phyloP scores from a whole-genome alignment of 768 basidiomycete genomes.

The Amanita subjunquillea region DNA sequence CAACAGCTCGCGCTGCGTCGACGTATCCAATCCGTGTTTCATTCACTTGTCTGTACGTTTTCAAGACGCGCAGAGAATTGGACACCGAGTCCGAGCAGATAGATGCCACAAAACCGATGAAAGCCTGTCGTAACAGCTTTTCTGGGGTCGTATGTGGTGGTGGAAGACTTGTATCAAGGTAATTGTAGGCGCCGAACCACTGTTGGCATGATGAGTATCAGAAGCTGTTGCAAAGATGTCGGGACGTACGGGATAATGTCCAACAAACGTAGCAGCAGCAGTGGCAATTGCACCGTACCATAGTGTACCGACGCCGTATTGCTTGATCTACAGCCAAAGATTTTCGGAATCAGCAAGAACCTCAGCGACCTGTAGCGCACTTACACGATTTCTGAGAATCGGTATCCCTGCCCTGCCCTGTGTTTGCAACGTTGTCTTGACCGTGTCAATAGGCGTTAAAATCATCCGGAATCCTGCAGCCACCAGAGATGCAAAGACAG shows the following conservation, averaged over 20 bases:
- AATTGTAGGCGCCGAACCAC: constrained; percentile 88
- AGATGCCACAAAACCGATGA: constrained; percentile 87
- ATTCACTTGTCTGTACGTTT: constrained; percentile 93
- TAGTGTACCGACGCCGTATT: constrained; percentile 64
- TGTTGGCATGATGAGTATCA: constrained; percentile 15
- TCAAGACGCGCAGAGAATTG: constrained; percentile 89
- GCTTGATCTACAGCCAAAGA: constrained; percentile 35
- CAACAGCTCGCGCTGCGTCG: constrained; percentile 68
- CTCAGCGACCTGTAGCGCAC: constrained; percentile 5
- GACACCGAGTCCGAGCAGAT: constrained; percentile 78
- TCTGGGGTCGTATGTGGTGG: constrained; percentile 36
- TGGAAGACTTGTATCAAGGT: constrained; percentile 55
- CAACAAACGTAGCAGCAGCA: constrained; percentile 89
- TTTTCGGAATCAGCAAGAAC: background rate
- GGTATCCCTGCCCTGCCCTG: constrained; percentile 63
- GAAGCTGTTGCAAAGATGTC: background rate
- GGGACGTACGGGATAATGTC: constrained; percentile 69
- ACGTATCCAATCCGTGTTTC: constrained; percentile 73
- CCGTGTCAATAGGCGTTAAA: constrained; percentile 84
- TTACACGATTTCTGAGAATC: constrained; percentile 58
- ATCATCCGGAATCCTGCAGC: constrained; percentile 85
- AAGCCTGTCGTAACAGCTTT: constrained; percentile 71
- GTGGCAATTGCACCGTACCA: constrained; percentile 93
- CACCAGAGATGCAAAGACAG: constrained; percentile 65
- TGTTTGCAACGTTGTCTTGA: constrained; percentile 94